phyloP scores from a whole-genome alignment of 495 filamentous ascomycete genomes.

The Hyaloscypha variabilis region DNA sequence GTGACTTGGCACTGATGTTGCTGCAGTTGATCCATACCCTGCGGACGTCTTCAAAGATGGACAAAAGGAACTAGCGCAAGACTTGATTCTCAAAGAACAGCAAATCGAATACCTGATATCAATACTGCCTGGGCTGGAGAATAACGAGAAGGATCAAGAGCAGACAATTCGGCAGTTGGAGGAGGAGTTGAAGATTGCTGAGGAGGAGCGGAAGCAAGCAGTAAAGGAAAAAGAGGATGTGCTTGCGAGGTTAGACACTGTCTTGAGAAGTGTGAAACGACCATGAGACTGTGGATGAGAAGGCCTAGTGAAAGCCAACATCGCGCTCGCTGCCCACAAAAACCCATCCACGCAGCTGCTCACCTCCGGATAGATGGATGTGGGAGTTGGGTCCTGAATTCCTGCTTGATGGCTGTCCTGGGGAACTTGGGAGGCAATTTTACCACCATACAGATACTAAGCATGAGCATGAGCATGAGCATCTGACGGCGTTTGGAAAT shows the following conservation, averaged over 20 bases:
- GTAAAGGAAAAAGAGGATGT: conserved; percentile 71
- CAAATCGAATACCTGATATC: conserved; percentile 90
- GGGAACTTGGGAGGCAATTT: background rate
- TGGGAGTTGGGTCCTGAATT: background rate
- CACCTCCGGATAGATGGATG: background rate
- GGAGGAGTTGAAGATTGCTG: conserved; percentile 70
- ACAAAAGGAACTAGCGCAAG: conserved; percentile 80
- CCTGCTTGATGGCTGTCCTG: background rate
- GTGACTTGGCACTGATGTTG: conserved; percentile 11
- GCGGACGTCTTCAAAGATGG: conserved; percentile 68
- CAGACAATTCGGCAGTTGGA: conserved; percentile 74
- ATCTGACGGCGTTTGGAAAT: conserved; percentile 26
- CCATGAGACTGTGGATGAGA: conserved; percentile 33
- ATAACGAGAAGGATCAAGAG: conserved; percentile 82
- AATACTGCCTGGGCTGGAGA: conserved; percentile 82
- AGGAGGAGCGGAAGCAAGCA: conserved; percentile 70
- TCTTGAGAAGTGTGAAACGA: conserved; percentile 61
- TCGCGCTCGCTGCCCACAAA: too few species aligned
- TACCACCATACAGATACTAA: background rate
- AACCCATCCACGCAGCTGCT: too few species aligned
- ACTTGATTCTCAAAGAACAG: conserved; percentile 88
- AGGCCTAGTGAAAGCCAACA: too few species aligned
- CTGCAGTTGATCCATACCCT: conserved; percentile 60
- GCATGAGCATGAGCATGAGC: background rate
- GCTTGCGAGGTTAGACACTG: conserved; percentile 65